A percentile compares a stretch with the other conserved stretches of the same genome.
phyloP scores from a whole-genome alignment of 1,139 yeast species.

The Magnusiomyces magnusii region DNA sequence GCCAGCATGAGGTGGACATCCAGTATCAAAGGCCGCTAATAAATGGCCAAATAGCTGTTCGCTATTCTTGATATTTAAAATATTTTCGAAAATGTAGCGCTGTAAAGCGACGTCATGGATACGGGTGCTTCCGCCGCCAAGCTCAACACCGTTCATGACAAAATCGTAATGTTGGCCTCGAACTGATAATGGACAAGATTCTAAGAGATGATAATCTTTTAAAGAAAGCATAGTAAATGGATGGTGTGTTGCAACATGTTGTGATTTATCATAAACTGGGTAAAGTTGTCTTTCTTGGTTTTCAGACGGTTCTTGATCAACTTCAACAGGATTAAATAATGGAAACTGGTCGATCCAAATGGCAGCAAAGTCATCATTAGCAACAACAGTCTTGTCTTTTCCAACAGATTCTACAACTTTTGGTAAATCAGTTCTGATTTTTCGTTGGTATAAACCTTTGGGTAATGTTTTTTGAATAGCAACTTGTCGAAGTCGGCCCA shows the following conservation, averaged over 20 bases:
- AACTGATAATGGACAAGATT: slow-evolving; percentile 50
- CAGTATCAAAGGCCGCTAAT: slow-evolving; percentile 70
- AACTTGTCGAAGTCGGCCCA: slow-evolving; percentile 77
- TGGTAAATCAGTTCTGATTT: slow-evolving; percentile 6
- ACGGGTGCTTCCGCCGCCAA: slow-evolving; percentile 97
- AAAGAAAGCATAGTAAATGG: slow-evolving; percentile 90
- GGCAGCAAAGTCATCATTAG: slow-evolving; percentile 46
- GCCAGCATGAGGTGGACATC: slow-evolving; percentile 99
- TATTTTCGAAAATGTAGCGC: slow-evolving; percentile 43
- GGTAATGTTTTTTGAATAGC: slow-evolving; percentile 39
- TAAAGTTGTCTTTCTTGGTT: slow-evolving; percentile 34
- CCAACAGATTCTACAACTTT: slow-evolving; percentile 19
- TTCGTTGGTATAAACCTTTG: slow-evolving; percentile 15
- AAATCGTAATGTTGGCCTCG: slow-evolving; percentile 94
- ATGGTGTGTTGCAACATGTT: slow-evolving; percentile 75
- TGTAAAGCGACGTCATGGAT: slow-evolving; percentile 80
- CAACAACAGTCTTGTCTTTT: background rate
- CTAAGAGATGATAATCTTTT: slow-evolving; percentile 55
- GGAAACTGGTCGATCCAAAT: slow-evolving; percentile 92
- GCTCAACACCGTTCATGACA: slow-evolving; percentile 89
- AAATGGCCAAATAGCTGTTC: slow-evolving; percentile 78
- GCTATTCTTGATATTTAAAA: slow-evolving; percentile 38
- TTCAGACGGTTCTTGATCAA: slow-evolving; percentile 18
- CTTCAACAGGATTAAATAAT: slow-evolving; percentile 66
- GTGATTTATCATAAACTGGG: slow-evolving; percentile 50